Evolutionary conservation across 768 basidiomycete genomes (phyloP).

Genomic region (Rhizopogon vinicolor): DNA sequence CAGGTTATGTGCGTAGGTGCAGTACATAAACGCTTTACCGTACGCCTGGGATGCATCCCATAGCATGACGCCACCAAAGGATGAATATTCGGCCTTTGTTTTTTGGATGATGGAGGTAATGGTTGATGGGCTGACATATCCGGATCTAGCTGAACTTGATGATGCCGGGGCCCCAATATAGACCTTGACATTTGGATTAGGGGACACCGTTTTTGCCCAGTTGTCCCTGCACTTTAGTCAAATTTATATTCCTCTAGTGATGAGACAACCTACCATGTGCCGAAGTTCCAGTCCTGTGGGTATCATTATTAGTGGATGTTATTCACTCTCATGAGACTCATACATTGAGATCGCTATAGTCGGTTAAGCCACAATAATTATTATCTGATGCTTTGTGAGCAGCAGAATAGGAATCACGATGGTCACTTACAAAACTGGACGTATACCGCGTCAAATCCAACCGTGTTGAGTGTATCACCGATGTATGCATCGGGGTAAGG

Average conservation of each 20-base stretch:
- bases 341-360: constrained; percentile 39
- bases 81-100: constrained; percentile 32
- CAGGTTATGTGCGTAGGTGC: neutral
- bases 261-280: constrained; percentile 25
- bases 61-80: constrained; percentile 40
- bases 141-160: constrained; percentile 32
- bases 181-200: constrained; percentile 42
- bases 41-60: constrained; percentile 44
- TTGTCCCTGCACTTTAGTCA: constrained; percentile 33
- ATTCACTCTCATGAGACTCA: constrained; percentile 2
- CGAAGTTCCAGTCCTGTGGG: constrained; percentile 42
- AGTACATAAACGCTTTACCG: constrained; percentile 16
- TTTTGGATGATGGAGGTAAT: constrained; percentile 28
- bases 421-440: constrained; percentile 40
- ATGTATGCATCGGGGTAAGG: constrained; percentile 45
- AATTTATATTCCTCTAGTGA: constrained; percentile 15
- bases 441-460: constrained; percentile 44
- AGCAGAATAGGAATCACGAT: neutral
- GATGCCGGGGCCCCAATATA: constrained; percentile 46
- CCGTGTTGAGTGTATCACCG: constrained; percentile 35
- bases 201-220: constrained; percentile 39
- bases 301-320: neutral
- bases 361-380: constrained; percentile 37
- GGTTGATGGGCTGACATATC: constrained; percentile 33
- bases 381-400: constrained; percentile 32